A percentile compares a stretch with the other conserved stretches of the same genome.
phyloP scores from a whole-genome alignment of 495 filamentous ascomycete species.

The Usnea hakonensis region DNA sequence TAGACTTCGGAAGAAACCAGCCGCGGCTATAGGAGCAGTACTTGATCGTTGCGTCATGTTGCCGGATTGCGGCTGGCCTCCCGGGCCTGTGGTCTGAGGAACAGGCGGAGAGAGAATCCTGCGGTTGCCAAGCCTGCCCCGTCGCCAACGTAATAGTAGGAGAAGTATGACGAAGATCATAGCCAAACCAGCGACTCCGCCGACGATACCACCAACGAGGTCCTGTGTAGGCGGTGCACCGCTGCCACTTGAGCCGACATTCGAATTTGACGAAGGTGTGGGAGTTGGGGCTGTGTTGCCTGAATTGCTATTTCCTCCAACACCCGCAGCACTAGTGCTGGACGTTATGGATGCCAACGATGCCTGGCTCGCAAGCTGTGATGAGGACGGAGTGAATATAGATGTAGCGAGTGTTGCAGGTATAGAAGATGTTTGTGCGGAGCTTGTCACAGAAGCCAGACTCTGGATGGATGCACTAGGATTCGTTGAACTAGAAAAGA shows the following conservation, averaged over 20 bases:
- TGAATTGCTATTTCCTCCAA: constrained; percentile 17
- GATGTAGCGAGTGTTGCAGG: constrained; percentile 3
- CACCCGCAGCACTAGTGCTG: constrained; percentile 11
- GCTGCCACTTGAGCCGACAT: constrained; percentile 15
- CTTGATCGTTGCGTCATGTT: constrained; percentile 46
- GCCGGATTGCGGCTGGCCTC: constrained; percentile 21
- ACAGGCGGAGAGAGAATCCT: constrained; percentile 28
- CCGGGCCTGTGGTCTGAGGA: constrained; percentile 25
- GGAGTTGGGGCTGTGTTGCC: constrained; percentile 21
- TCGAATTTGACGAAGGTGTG: constrained; percentile 19
- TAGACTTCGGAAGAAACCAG: constrained; percentile 42
- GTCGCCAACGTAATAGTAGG: constrained; percentile 47
- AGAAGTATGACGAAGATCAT: constrained; percentile 49
- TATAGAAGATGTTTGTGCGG: background rate
- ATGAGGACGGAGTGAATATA: constrained; percentile 8
- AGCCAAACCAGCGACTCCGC: constrained; percentile 56
- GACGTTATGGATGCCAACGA: constrained; percentile 20
- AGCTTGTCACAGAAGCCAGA: background rate
- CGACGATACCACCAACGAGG: constrained; percentile 59
- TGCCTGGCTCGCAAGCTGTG: constrained; percentile 22
- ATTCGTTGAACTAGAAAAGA: background rate
- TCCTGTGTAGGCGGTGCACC: constrained; percentile 27
- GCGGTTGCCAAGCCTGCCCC: constrained; percentile 26
- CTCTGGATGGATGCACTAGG: background rate
- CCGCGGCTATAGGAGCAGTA: constrained; percentile 48